Conservation (phyloP, 495 filamentous ascomycete genomes). For the Saxophila tyrrhenica region DNA sequence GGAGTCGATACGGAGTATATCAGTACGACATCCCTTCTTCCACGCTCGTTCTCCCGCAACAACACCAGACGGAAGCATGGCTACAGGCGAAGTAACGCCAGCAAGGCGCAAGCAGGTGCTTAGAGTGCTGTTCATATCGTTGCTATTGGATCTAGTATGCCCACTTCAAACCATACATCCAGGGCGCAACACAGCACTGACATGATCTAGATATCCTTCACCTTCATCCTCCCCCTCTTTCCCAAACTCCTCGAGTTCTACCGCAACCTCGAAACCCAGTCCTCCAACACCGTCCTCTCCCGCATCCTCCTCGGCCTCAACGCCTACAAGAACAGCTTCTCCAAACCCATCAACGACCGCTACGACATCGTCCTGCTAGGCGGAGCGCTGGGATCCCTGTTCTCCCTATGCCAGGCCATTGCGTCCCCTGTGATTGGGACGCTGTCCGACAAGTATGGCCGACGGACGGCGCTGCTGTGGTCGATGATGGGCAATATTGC, state of each 20-base stretch:
- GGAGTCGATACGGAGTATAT: too few relatives aligned
- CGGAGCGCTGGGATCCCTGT: conserved; percentile 84
- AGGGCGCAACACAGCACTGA: background rate
- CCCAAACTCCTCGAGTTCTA: conserved; percentile 93
- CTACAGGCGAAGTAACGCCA: background rate
- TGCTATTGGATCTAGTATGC: conserved; percentile 58
- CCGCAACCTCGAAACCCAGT: conserved; percentile 52
- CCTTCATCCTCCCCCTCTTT: conserved; percentile 96
- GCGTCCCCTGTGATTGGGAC: conserved; percentile 85
- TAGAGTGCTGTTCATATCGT: conserved; percentile 61
- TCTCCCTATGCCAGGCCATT: conserved; percentile 85
- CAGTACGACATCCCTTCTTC: background rate
- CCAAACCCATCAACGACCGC: conserved; percentile 82
- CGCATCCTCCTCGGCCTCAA: conserved; percentile 75
- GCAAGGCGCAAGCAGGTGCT: conserved; percentile 63
- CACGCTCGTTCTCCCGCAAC: background rate
- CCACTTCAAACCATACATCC: background rate
- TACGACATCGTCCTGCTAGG: conserved; percentile 97
- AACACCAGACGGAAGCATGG: background rate
- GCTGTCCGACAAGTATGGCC: conserved; percentile 80
- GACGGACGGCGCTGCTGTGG: conserved; percentile 75
- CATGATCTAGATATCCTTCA: conserved; percentile 60
- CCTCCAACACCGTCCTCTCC: conserved; percentile 55
- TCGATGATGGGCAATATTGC: conserved; percentile 92
- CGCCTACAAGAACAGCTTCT: conserved; percentile 88